These are phyloP conservation scores for Kodamaea neixiangensis DNA, from an alignment of 805 yeast genomes.

Conservation along the genomic window DNA sequence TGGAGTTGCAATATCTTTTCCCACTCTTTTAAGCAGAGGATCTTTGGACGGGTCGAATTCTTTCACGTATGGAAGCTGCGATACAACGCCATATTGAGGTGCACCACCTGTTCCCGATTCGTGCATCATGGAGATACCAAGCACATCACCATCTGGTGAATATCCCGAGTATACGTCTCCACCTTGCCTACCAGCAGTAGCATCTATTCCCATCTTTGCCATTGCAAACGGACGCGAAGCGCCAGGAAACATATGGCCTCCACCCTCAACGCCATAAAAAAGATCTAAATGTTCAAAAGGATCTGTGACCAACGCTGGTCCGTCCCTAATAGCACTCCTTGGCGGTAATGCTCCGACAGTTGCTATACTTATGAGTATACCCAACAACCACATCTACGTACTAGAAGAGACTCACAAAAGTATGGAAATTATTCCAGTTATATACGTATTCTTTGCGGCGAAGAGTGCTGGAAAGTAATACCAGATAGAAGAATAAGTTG, in stretches of 20 bases:
- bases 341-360: too few relatives aligned
- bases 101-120: slow-evolving; percentile 43
- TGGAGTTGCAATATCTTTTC: slow-evolving; percentile 22
- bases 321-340: too few relatives aligned
- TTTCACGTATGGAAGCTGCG: slow-evolving; percentile 27
- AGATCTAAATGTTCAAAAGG: slow-evolving; percentile 25
- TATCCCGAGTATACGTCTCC: slow-evolving; percentile 35
- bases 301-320: background rate
- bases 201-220: slow-evolving; percentile 38
- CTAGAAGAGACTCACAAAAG: too few relatives aligned
- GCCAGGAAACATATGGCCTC: slow-evolving; percentile 37
- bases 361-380: too few relatives aligned
- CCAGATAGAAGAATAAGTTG: too few relatives aligned
- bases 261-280: slow-evolving; percentile 36
- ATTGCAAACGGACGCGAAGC: slow-evolving; percentile 37
- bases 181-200: slow-evolving; percentile 6
- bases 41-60: background rate
- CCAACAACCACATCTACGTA: too few relatives aligned
- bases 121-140: slow-evolving; percentile 39
- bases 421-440: too few relatives aligned
- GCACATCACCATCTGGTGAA: slow-evolving; percentile 29
- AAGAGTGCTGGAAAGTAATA: too few relatives aligned
- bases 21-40: slow-evolving; percentile 11
- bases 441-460: too few relatives aligned
- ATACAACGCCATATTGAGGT: slow-evolving; percentile 36